Conservation (phyloP, 768 basidiomycete genomes). For the Leccinum uliginosum region DNA sequence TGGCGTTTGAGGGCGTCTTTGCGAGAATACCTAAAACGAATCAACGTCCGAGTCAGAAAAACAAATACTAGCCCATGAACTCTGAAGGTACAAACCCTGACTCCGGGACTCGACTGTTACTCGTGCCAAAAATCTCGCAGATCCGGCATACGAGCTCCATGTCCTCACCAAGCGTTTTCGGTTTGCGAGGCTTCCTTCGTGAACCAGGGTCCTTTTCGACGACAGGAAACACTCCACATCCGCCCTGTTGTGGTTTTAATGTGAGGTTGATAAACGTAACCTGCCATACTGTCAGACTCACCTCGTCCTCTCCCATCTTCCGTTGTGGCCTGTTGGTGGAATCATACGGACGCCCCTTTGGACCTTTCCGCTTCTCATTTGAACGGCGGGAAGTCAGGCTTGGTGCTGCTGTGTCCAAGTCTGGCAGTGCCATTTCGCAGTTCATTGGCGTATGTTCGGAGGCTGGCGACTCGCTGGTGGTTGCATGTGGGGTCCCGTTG, state of each 20-base stretch:
- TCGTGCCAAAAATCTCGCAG: neutral
- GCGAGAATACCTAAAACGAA: slow-evolving; percentile 1
- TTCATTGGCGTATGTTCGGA: neutral
- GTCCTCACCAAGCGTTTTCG: neutral
- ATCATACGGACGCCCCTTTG: neutral
- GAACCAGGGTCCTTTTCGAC: no score
- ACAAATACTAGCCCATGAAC: neutral
- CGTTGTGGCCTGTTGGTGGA: neutral
- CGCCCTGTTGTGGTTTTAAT: neutral
- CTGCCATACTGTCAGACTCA: neutral
- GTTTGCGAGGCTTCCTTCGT: neutral
- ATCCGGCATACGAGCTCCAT: neutral
- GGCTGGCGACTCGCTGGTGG: neutral
- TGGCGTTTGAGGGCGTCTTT: slow-evolving; percentile 13
- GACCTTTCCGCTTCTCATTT: neutral
- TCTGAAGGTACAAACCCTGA: no score
- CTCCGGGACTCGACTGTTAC: neutral
- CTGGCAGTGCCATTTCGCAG: neutral
- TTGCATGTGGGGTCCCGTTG: neutral
- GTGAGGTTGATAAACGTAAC: neutral
- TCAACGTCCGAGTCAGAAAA: neutral
- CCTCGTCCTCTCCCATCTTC: neutral
- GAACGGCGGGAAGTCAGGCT: neutral
- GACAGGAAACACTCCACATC: neutral
- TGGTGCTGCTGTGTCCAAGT: neutral